A percentile compares a stretch with the other conserved stretches of the same genome.
Evolutionary conservation across 2,329 filamentous ascomycete genomes (phyloP).

Genomic region (Botrytis pseudocinerea): DNA sequence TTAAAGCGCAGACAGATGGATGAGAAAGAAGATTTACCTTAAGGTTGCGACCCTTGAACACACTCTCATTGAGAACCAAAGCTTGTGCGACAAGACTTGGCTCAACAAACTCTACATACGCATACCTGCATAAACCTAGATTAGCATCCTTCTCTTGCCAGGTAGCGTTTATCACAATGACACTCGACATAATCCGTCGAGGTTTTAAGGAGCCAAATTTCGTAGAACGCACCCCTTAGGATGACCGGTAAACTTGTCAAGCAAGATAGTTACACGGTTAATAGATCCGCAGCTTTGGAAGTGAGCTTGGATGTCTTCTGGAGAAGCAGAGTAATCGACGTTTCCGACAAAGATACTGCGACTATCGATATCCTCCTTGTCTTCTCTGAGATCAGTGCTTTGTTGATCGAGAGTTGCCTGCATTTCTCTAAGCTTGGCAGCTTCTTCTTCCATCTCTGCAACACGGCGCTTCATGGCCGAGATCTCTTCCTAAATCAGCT

Average conservation of each 20-base stretch:
- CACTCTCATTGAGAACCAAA: slow-evolving; percentile 91
- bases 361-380: slow-evolving; percentile 92
- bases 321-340: slow-evolving; percentile 94
- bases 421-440: slow-evolving; percentile 83
- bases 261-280: slow-evolving; percentile 93
- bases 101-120: slow-evolving; percentile 97
- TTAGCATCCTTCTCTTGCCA: slow-evolving; percentile 58
- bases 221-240: slow-evolving; percentile 83
- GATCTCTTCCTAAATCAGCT: slow-evolving; percentile 65
- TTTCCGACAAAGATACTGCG: slow-evolving; percentile 98
- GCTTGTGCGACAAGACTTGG: slow-evolving; percentile 90
- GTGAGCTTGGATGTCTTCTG: slow-evolving; percentile 97
- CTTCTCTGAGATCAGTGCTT: slow-evolving; percentile 78
- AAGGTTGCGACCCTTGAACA: slow-evolving; percentile 91
- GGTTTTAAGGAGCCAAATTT: slow-evolving; percentile 30
- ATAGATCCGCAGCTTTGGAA: slow-evolving; percentile 97
- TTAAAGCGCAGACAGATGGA: not conserved
- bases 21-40: slow-evolving; percentile 62
- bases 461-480: slow-evolving; percentile 83
- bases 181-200: slow-evolving; percentile 30
- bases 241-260: slow-evolving; percentile 98
- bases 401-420: slow-evolving; percentile 83
- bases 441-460: slow-evolving; percentile 88
- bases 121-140: slow-evolving; percentile 66
- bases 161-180: slow-evolving; percentile 48